These are phyloP conservation scores for Babesia gibsoni DNA, from an alignment of 169 alveolate genomes.

Conservation along the genomic window DNA sequence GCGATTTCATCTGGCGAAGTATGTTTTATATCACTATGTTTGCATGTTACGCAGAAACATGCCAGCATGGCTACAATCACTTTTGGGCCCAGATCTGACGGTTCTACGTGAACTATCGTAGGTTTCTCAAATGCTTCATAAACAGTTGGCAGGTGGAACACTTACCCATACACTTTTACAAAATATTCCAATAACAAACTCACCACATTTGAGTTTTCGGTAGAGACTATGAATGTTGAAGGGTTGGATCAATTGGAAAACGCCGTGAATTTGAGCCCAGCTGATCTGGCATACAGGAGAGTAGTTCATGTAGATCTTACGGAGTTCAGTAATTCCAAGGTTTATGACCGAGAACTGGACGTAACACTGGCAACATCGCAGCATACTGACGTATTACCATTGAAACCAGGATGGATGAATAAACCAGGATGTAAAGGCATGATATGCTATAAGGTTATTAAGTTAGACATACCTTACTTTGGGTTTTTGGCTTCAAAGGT, in stretches of 20 bases:
- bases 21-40: not conserved
- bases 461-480: conserved; percentile 74
- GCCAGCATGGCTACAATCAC: conserved; percentile 61
- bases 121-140: not conserved
- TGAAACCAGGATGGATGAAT: conserved; percentile 35
- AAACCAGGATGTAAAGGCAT: conserved; percentile 30
- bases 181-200: conserved; percentile 45
- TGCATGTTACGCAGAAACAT: conserved; percentile 19
- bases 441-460: conserved; percentile 71
- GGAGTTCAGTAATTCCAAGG: conserved; percentile 46
- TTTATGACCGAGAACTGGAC: conserved; percentile 42
- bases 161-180: conserved; percentile 45
- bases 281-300: conserved; percentile 38
- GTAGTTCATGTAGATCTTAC: conserved; percentile 40
- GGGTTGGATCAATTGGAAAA: conserved; percentile 32
- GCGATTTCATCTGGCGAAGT: conserved; percentile 58
- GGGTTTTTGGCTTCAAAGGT: conserved; percentile 73
- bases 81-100: conserved; percentile 45
- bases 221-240: conserved; percentile 32
- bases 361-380: conserved; percentile 22
- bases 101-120: conserved; percentile 58
- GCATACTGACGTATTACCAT: conserved; percentile 27
- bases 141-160: conserved; percentile 29
- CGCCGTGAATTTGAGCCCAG: conserved; percentile 26
- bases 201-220: conserved; percentile 42